phyloP scores from a whole-genome alignment of 176 grass and related monocot species.

The Oryza nivara region DNA sequence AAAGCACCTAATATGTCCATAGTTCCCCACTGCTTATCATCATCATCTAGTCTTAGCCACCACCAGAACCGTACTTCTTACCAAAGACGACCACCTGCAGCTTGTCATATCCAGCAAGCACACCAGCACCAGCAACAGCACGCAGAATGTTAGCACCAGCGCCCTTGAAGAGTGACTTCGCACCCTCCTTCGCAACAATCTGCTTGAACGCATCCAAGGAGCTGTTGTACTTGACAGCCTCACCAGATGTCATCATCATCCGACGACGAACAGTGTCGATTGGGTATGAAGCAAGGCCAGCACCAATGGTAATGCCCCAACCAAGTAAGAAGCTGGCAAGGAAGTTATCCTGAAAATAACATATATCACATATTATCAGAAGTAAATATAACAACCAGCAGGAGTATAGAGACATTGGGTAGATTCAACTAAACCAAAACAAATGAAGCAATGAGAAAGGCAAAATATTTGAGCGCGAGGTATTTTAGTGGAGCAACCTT shows the following conservation, averaged over 20 bases:
- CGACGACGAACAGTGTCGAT: slow-evolving; percentile 65
- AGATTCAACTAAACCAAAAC: neutral
- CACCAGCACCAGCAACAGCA: slow-evolving; percentile 66
- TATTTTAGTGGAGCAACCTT: neutral
- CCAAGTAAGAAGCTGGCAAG: slow-evolving; percentile 60
- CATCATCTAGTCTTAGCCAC: slow-evolving; percentile 48
- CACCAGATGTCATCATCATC: slow-evolving; percentile 81
- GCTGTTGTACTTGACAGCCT: slow-evolving; percentile 64
- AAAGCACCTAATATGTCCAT: slow-evolving; percentile 30
- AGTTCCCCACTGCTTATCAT: slow-evolving; percentile 11
- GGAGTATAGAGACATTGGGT: neutral
- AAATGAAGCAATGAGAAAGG: neutral
- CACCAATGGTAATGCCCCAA: slow-evolving; percentile 69
- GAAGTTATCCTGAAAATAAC: slow-evolving; percentile 58
- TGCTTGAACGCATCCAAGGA: slow-evolving; percentile 66
- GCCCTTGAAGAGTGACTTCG: slow-evolving; percentile 66
- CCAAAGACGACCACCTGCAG: slow-evolving; percentile 62
- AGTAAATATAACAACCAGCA: neutral
- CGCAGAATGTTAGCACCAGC: slow-evolving; percentile 66
- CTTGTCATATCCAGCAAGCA: slow-evolving; percentile 65
- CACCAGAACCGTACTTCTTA: slow-evolving; percentile 68
- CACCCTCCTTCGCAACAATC: slow-evolving; percentile 59
- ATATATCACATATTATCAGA: neutral
- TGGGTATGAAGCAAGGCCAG: slow-evolving; percentile 65
- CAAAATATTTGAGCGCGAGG: neutral